phyloP scores from a whole-genome alignment of 2,329 filamentous ascomycete genomes.

The Penicillium brevicompactum region DNA sequence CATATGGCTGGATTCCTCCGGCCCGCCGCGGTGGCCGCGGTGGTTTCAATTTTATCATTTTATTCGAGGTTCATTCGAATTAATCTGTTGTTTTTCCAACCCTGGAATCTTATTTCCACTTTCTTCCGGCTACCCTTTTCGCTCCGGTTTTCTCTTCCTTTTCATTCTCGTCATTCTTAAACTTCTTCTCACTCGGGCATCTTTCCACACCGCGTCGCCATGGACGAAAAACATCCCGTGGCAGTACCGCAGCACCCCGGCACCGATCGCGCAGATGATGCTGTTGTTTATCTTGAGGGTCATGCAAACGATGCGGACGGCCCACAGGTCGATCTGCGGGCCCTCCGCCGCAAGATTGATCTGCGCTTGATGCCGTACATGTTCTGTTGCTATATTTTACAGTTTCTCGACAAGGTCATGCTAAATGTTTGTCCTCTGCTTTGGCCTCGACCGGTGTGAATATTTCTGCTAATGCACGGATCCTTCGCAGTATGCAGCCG shows the following conservation, averaged over 20 bases:
- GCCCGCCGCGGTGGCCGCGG: background rate
- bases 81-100: background rate
- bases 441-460: no score
- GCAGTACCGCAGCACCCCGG: background rate
- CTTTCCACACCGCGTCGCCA: background rate
- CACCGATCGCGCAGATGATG: conserved; percentile 19
- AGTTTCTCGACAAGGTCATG: conserved; percentile 39
- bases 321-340: conserved; percentile 19
- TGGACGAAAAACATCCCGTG: conserved; percentile 17
- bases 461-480: background rate
- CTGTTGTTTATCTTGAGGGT: conserved; percentile 23
- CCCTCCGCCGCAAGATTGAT: conserved; percentile 34
- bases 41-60: background rate
- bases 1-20: background rate
- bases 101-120: background rate
- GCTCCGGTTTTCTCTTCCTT: background rate
- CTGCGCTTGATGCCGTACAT: conserved; percentile 34
- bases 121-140: background rate
- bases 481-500: conserved; percentile 51
- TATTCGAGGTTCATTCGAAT: background rate
- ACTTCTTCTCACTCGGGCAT: background rate
- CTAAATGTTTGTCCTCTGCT: conserved; percentile 26
- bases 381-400: conserved; percentile 36
- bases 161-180: background rate
- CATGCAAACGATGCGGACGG: conserved; percentile 8